Evolutionary conservation across 208 protist species (phyloP), one percentile per base, ranked within the genome.

Genomic region (Crithidia mellificae): DNA sequence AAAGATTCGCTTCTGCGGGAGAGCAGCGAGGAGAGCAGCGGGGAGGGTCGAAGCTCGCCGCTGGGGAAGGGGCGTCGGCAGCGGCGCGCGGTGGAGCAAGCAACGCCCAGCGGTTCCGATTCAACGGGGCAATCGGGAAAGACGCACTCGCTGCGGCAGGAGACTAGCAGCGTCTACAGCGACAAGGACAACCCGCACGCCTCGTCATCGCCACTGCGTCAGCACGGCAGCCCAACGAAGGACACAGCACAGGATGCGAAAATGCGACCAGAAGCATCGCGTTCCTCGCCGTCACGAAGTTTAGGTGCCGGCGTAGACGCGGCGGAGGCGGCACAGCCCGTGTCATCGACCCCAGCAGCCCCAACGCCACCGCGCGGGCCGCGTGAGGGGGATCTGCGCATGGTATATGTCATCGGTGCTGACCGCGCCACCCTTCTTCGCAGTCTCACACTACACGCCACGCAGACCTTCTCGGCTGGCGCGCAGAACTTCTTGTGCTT

Each of bases 351-450:
- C 8, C 6, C 52, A 43, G n/a, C 32, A 11, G 3, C 36, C 19
- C 9, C 64, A 6, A n/a, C 20, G 1, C 32, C 49, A 15, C 56
- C 39, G 17, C 38, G 46, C 6, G 56, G n/a, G 7, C 72, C 72
- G 19, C 59, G 59, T 11, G 27, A 41, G 17, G 27, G 17, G 14
- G 77, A 82, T 44, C 27, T 86, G 52, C 83, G 85, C 32, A 36
- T 85, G 15, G 74, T 73, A 20, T 91, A 78, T 62, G 58, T 86
- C 12, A 63, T 88, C 56, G 85, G 82, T 6, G 83, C 76, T 9
- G 74, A 91, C 64, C 71, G 74, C 56, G 59, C 68, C 57, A 74
- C 83, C 11, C 69, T 91, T 20, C 78, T 91, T 17, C 79, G 80
- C 11, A 68, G 74, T 36, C 58, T 86, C 49, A 88, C 82, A 11